A percentile compares a stretch with the other conserved stretches of the same genome.
These are phyloP conservation scores for Curvularia hawaiiensis DNA, from an alignment of 2,329 filamentous ascomycete species.

Conservation along the genomic window DNA sequence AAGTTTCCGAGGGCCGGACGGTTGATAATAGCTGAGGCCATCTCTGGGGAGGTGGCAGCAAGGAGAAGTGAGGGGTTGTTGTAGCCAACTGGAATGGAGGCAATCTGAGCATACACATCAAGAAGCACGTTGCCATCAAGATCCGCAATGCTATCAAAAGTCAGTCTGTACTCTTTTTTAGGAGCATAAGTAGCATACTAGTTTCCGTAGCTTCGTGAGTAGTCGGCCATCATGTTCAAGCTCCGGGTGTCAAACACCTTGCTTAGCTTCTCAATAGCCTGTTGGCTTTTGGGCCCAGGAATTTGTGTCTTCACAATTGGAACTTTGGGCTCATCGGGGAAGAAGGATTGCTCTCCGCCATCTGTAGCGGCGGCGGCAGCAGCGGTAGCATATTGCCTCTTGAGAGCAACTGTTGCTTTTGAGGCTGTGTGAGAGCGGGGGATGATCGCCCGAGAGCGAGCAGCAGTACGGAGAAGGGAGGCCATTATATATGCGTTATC, in stretches of 20 bases:
- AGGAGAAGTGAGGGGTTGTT: conserved; percentile 80
- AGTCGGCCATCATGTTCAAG: conserved; percentile 65
- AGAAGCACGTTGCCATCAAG: conserved; percentile 73
- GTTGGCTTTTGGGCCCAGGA: conserved; percentile 76
- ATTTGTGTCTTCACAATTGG: conserved; percentile 65
- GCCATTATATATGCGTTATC: conserved; percentile 32
- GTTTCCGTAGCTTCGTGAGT: conserved; percentile 64
- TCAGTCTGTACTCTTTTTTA: conserved; percentile 4
- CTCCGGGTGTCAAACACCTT: conserved; percentile 85
- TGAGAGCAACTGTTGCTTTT: conserved; percentile 28
- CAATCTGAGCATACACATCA: conserved; percentile 89
- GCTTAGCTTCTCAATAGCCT: conserved; percentile 71
- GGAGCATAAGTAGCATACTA: conserved; percentile 57
- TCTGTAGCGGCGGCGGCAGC: conserved; percentile 38
- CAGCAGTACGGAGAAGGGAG: conserved; percentile 37
- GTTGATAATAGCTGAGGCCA: conserved; percentile 83
- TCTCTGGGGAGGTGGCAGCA: conserved; percentile 75
- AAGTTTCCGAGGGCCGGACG: conserved; percentile 90
- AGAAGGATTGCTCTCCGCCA: conserved; percentile 55
- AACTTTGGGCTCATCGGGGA: conserved; percentile 63
- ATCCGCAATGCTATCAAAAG: conserved; percentile 60
- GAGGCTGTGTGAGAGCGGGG: conserved; percentile 21
- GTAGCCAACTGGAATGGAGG: conserved; percentile 90
- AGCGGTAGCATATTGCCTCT: conserved; percentile 41
- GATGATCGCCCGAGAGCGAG: conserved; percentile 26